phyloP scores from a whole-genome alignment of 2,329 filamentous ascomycete species.

The Colletotrichum abscissum region DNA sequence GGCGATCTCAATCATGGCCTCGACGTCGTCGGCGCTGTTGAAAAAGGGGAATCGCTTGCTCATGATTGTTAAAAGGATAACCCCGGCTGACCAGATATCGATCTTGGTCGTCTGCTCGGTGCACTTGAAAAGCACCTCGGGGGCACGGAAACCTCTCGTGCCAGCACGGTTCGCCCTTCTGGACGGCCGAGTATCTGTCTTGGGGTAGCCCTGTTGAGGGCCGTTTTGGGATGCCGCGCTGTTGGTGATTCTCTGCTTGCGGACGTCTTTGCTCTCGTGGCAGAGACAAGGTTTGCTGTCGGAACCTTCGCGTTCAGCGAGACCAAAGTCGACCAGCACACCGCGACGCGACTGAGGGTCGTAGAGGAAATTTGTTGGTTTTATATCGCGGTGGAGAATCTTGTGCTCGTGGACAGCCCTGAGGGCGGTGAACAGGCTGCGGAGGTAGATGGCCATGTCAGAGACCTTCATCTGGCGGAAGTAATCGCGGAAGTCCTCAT shows the following conservation, averaged over 20 bases:
- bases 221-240: constrained; percentile 67
- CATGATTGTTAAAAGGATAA: constrained; percentile 96
- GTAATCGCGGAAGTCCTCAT: constrained; percentile 94
- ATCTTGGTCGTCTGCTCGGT: constrained; percentile 94
- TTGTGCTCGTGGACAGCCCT: constrained; percentile 83
- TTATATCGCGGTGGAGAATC: constrained; percentile 96
- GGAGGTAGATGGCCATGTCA: constrained; percentile 91
- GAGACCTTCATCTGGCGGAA: constrained; percentile 88
- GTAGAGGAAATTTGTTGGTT: constrained; percentile 97
- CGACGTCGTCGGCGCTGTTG: constrained; percentile 97
- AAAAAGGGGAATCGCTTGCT: constrained; percentile 97
- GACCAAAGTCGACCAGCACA: constrained; percentile 98
- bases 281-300: constrained; percentile 88
- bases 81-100: constrained; percentile 96
- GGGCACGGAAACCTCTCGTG: constrained; percentile 94
- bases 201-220: constrained; percentile 79
- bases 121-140: constrained; percentile 97
- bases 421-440: constrained; percentile 87
- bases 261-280: constrained; percentile 70
- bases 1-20: constrained; percentile 96
- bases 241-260: constrained; percentile 68
- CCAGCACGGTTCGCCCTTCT: constrained; percentile 93
- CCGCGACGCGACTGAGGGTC: constrained; percentile 83
- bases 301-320: constrained; percentile 85
- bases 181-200: constrained; percentile 88